phyloP scores from a whole-genome alignment of 345 rosid species.

The Atalantia buxifolia region DNA sequence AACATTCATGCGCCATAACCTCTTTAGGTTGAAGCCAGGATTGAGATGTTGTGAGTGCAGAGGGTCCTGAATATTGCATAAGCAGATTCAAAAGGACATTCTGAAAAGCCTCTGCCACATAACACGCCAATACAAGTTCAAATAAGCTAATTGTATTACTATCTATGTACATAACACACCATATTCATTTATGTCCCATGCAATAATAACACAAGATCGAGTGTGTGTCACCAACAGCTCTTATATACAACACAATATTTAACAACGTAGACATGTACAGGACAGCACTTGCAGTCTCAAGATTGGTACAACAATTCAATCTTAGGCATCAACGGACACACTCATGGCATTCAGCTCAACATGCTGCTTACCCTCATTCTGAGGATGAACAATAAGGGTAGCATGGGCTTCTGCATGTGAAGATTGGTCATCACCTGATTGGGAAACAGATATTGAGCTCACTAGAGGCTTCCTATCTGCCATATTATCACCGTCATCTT shows the following conservation, averaged over 20 bases:
- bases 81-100: no score
- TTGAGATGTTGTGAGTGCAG: no score
- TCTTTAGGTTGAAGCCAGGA: no score
- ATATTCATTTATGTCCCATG: no score
- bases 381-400: conserved; percentile 49
- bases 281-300: no score
- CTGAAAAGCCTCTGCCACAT: no score
- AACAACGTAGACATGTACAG: background rate
- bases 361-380: conserved; percentile 60
- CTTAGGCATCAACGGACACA: conserved; percentile 62
- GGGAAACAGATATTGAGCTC: conserved; percentile 61
- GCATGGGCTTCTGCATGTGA: conserved; percentile 58
- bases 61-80: no score
- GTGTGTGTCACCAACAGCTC: background rate
- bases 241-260: conserved; percentile 4
- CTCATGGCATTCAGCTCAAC: conserved; percentile 72
- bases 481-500: conserved; percentile 18
- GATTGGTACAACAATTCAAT: background rate
- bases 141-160: no score
- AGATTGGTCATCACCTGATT: conserved; percentile 27
- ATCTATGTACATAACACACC: no score
- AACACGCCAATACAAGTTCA: no score
- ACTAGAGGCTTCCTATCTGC: conserved; percentile 23
- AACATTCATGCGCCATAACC: no score
- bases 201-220: no score